Conservation (phyloP, 371 early-diverging fungal species). For the Mortierella sp. region DNA sequence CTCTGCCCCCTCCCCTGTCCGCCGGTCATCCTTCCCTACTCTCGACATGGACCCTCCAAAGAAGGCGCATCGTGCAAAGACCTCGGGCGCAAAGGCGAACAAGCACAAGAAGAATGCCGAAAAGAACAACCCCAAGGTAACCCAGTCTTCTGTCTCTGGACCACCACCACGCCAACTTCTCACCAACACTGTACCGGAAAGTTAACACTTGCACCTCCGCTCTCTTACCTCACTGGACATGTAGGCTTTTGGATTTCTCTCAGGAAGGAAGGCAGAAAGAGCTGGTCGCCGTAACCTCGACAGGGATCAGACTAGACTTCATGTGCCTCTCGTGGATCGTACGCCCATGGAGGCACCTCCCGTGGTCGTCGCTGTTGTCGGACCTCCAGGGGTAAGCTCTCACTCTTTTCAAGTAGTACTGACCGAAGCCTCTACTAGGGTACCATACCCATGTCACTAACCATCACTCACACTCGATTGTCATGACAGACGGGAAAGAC, state of each 20-base stretch:
- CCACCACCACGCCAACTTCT: no score
- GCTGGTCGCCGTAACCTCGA: conserved; percentile 87
- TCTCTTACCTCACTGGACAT: background rate
- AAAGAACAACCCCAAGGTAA: conserved; percentile 90
- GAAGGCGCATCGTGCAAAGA: conserved; percentile 85
- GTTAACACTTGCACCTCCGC: background rate
- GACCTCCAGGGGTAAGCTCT: conserved; percentile 88
- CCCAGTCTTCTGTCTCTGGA: no score
- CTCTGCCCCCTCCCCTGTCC: conserved; percentile 4
- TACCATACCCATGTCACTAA: background rate
- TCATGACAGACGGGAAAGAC: conserved; percentile 87
- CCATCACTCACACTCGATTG: background rate
- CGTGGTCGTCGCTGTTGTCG: conserved; percentile 93
- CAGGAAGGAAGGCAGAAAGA: conserved; percentile 81
- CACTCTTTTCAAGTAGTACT: background rate
- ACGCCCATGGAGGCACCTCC: conserved; percentile 94
- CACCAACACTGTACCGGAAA: no score
- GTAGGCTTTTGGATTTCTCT: conserved; percentile 87
- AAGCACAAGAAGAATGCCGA: conserved; percentile 75
- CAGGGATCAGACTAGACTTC: conserved; percentile 89
- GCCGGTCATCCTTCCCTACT: conserved; percentile 9
- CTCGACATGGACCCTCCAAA: conserved; percentile 64
- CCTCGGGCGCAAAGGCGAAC: conserved; percentile 88
- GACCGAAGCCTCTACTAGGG: background rate
- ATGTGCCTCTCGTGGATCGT: conserved; percentile 96